Evolutionary conservation across 2,329 filamentous ascomycete genomes (phyloP), one percentile per base, ranked within the genome.

Genomic region (Zalaria obscura): DNA sequence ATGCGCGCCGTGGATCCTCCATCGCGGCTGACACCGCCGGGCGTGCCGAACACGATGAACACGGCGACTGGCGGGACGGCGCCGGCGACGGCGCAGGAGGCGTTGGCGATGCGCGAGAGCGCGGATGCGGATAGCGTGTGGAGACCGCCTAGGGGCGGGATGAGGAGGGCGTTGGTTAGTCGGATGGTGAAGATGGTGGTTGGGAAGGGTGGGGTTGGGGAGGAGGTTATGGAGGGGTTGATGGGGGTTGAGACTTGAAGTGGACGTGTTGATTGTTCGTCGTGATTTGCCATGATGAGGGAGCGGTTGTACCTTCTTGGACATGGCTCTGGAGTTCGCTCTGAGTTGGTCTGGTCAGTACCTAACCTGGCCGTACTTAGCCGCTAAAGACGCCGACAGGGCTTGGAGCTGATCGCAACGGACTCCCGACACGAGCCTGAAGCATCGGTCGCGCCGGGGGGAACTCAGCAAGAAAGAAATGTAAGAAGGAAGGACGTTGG

Each of bases 151-250:
- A 63, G 87, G 28, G 89, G 89, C 33, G 89, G 89, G 2, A 77
- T 89, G 32, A 87, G 83, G 66, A 75, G 86, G 52, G 68, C 64
- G 4, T 67, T 91, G 11, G 64, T 96, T 49, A 73, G 78, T 40
- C 70, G 72, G 40, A 83, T 95, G 64, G 76, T 93, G 45, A 76
- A 80, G 57, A 76, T 80, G 57, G 83, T 87, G 28, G 60, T 93
- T 44, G 76, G 83, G 56, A 76, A 73, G 52, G 82, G 82, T 0
- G 86, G 87, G 29, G 80, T 95, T 27, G 86, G 82, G 3, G 79
- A 88, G 49, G 89, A 95, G 60, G 82, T 95, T 4, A 68, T 96
- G 55, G 77, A 81, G 47, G 88, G 82, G 1, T 63, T 96, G 50
- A 80, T 88, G 47, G 76, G 72, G 11, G 83, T 91, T 36, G 81